Base-by-base conservation (phyloP, 305 asterid species). In the Andrographis paniculata region DNA sequence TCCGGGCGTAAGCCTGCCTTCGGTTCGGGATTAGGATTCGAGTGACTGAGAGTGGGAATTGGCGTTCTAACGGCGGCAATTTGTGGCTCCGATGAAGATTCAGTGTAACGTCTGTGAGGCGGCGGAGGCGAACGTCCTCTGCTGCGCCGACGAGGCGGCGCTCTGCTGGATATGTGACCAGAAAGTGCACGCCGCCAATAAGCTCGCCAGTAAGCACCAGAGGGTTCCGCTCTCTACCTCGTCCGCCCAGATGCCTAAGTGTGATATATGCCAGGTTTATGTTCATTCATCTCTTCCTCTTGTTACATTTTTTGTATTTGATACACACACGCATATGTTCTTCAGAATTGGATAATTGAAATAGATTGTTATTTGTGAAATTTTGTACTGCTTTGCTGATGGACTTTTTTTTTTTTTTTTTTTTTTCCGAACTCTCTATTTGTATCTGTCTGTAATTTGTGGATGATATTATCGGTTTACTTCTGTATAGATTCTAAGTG, bases 91-190 rank as follows among this genome's bases (percentile, higher is more conserved):
- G 61, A 88, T 91, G 98, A 86, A 80, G 89, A 80, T 91, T 68
- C 96, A 91, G 89, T 91, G 99, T 66, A 86, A 77, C 78, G 85
- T 72, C 11, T 87, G 99, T 51, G 94, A 70, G 74, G 72, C 66
- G 42, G 95, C 82, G 56, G 95, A 82, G 69, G 99, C 99, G 6
- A 72, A 51, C 35, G 79, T 91, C 10, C 67, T 83, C 21, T 91
- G 99, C 73, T 91, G 99, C 64, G 95, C 96, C 4, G 99, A 91
- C 55, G 99, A 91, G 77, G 96, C 94, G 60, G 99, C 93, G 16
- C 80, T 91, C 8, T 91, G 96, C 17, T 59, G 62, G 77, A 42
- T 36, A 0, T 91, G 99, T 59, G 96, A 91, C 51, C 72, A 70
- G 64, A 81, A 77, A 22, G 92, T 87, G 23, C 99, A 91, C 53